Base-by-base conservation (phyloP, 345 rosid genomes). In the Carallia pectinifolia region DNA sequence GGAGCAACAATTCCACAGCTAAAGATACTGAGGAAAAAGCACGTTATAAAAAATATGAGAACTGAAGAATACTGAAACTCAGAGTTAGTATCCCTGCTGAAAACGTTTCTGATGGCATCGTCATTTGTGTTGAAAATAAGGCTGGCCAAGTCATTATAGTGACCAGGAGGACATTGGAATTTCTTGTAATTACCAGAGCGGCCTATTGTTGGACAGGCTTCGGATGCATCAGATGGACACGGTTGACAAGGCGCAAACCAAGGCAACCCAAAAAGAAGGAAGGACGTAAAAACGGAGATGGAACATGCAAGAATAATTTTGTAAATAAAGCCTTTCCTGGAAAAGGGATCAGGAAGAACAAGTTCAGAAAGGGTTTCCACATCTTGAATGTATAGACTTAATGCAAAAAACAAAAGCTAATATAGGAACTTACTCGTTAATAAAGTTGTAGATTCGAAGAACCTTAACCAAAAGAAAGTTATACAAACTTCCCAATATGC, bases 111-210 rank as follows among this genome's bases (percentile, higher is more conserved):
- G 68, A 94, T 85, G 34, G 97, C 88, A 77, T 94, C 97, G 56
- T 90, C 98, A 71, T 91, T 88, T 9, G 96, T 94, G 86, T 94
- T 94, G 74, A 94, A 94, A 63, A 91, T 84, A 71, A 94, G 97
- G 88, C 97, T 91, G 31, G 99, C 99, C 48, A 94, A 88, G 78
- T 91, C 97, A 66, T 90, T 94, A 82, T 91, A 91, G 50, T 91
- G 81, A 75, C 88, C 93, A 37, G 89, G 58, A 38, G 93, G 82
- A 47, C 99, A 94, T 61, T 94, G 97, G 76, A 87, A 94, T 66
- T 88, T 94, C 88, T 91, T 91, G 80, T 83, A 94, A 86, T 91
- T 91, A 29, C 98, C 98, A 65, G 97, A 90, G 68, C 93, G 88
- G 61, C 98, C 96, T 58, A 90, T 80, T 19, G 99, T 94, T 53